These are phyloP conservation scores for Trypethelium eluteriae DNA, from an alignment of 495 filamentous ascomycete species.

Conservation along the genomic window DNA sequence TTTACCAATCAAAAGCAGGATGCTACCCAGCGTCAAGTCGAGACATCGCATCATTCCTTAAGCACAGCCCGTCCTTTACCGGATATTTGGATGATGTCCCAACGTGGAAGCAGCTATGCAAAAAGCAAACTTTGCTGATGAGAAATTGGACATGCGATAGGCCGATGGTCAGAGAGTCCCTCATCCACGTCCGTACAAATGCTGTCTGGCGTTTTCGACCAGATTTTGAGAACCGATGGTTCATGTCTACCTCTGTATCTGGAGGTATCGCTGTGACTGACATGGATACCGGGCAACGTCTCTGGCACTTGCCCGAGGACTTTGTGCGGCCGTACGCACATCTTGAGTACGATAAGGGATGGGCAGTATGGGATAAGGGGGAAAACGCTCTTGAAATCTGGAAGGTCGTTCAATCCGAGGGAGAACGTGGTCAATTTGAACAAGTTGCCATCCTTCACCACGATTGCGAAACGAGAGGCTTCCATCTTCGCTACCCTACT, in stretches of 20 bases:
- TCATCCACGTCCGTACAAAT: slow-evolving; percentile 10
- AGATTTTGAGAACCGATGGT: slow-evolving; percentile 23
- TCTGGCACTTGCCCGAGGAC: slow-evolving; percentile 17
- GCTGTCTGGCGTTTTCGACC: slow-evolving; percentile 22
- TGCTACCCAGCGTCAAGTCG: not conserved
- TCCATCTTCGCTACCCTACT: slow-evolving; percentile 18
- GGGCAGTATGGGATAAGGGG: slow-evolving; percentile 17
- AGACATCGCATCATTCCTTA: slow-evolving; percentile 17
- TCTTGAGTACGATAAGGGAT: slow-evolving; percentile 24
- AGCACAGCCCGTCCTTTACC: slow-evolving; percentile 12
- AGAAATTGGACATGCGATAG: slow-evolving; percentile 16
- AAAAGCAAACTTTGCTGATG: slow-evolving; percentile 17
- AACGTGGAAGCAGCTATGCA: slow-evolving; percentile 23
- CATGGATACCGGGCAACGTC: slow-evolving; percentile 20
- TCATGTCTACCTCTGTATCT: slow-evolving; percentile 17
- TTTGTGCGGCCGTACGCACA: slow-evolving; percentile 20
- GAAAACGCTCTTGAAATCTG: slow-evolving; percentile 22
- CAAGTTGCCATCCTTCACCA: slow-evolving; percentile 20
- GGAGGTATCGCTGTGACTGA: slow-evolving; percentile 23
- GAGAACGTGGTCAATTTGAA: slow-evolving; percentile 19
- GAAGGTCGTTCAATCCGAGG: slow-evolving; percentile 12
- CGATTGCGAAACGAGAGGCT: slow-evolving; percentile 20
- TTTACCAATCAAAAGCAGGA: slow-evolving; percentile 17
- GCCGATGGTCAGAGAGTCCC: slow-evolving; percentile 15
- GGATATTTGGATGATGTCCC: slow-evolving; percentile 15